phyloP scores from a whole-genome alignment of 2,329 filamentous ascomycete genomes.

The Penicillium digitatum region DNA sequence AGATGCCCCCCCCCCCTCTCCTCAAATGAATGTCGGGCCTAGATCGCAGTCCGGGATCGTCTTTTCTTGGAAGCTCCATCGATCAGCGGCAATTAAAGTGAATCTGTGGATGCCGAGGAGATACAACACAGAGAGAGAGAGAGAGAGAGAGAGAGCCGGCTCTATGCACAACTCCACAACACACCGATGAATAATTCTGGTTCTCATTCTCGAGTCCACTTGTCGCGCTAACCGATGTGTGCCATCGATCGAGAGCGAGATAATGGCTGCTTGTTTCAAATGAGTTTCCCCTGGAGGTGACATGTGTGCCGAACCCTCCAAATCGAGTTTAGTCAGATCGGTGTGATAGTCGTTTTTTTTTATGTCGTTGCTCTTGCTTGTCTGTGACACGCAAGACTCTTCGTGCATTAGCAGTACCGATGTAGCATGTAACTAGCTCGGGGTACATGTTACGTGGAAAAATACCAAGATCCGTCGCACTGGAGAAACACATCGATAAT shows the following conservation, averaged over 20 bases:
- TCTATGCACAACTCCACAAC: not conserved
- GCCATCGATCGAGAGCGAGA: not conserved
- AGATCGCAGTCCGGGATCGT: not conserved
- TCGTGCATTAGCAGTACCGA: not conserved
- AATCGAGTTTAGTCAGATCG: not conserved
- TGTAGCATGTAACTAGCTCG: not conserved
- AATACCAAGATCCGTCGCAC: no score
- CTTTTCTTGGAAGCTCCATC: not conserved
- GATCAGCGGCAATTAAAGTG: not conserved
- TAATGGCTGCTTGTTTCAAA: not conserved
- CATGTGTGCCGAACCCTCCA: not conserved
- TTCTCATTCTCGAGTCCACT: not conserved
- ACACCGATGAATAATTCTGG: not conserved
- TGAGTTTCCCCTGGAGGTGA: not conserved
- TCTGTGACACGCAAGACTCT: not conserved
- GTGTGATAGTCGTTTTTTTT: not conserved
- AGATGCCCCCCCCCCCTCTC: not conserved
- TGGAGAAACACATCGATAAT: not conserved
- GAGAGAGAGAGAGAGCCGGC: not conserved
- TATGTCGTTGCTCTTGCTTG: not conserved
- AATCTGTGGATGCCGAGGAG: not conserved
- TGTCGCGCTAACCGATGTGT: not conserved
- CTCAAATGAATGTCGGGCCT: not conserved
- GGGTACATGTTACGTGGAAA: not conserved
- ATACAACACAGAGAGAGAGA: not conserved